Conservation (phyloP, 352 stramenopile genomes). For the Pythium insidiosum region DNA sequence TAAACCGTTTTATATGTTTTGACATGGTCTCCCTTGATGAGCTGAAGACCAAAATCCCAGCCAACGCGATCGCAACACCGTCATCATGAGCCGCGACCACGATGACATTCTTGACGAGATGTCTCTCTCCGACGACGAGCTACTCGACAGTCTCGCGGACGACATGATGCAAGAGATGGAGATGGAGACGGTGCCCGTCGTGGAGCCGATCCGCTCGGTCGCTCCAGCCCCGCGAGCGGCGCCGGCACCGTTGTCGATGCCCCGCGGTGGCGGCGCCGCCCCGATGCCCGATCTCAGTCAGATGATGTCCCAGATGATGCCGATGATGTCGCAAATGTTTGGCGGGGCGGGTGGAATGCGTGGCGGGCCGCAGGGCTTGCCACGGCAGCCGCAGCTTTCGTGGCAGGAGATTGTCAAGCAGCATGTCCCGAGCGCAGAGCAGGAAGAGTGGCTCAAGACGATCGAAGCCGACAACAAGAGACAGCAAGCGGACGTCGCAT, state of each 20-base stretch:
- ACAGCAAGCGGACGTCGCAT: constrained; percentile 20
- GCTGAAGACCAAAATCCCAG: background rate
- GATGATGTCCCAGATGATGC: constrained; percentile 87
- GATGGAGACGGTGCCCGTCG: constrained; percentile 10
- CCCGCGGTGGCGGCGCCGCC: background rate
- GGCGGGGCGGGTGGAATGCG: constrained; percentile 23
- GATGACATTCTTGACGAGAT: constrained; percentile 75
- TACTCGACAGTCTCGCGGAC: constrained; percentile 72
- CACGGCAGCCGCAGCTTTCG: constrained; percentile 29
- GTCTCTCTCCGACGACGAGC: constrained; percentile 82
- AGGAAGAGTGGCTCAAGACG: constrained; percentile 55
- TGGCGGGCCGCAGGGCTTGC: constrained; percentile 9
- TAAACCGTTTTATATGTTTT: no score
- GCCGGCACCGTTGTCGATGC: constrained; percentile 12
- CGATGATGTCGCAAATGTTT: constrained; percentile 83
- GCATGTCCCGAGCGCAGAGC: constrained; percentile 42
- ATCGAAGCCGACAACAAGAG: constrained; percentile 49
- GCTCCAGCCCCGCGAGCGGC: constrained; percentile 1
- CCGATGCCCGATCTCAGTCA: constrained; percentile 59
- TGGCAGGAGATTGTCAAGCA: constrained; percentile 68
- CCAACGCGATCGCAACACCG: constrained; percentile 32
- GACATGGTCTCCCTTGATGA: background rate
- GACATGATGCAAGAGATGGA: constrained; percentile 77
- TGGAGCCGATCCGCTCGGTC: constrained; percentile 17
- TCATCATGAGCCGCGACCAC: no score